Evolutionary conservation across 2,329 filamentous ascomycete species (phyloP).

Genomic region (Alternaria postmessia): DNA sequence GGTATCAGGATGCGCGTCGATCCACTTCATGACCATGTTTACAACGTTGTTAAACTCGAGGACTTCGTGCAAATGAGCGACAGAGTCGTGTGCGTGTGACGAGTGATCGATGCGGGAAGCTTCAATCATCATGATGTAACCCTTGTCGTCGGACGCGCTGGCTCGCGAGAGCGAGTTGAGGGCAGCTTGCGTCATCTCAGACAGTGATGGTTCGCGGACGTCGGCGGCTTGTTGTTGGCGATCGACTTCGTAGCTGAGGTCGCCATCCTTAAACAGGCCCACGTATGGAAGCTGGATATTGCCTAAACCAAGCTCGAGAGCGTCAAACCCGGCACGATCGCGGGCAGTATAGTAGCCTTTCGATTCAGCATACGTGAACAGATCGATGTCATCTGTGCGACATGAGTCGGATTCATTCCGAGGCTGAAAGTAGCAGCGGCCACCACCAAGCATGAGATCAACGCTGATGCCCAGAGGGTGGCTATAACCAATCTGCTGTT

Average conservation of each 20-base stretch:
- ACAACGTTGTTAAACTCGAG: constrained; percentile 54
- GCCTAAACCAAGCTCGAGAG: too few relatives aligned
- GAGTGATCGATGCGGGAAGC: constrained; percentile 35
- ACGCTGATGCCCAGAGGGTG: constrained; percentile 52
- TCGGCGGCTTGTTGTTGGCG: constrained; percentile 46
- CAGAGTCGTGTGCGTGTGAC: constrained; percentile 36
- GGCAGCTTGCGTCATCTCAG: constrained; percentile 53
- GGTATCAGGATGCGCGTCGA: too few relatives aligned
- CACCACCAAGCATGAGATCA: constrained; percentile 52
- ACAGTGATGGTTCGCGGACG: constrained; percentile 50
- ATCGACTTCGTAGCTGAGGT: constrained; percentile 34
- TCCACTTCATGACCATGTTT: constrained; percentile 38
- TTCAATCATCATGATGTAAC: constrained; percentile 53
- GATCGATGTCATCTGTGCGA: too few relatives aligned
- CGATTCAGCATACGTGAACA: too few relatives aligned
- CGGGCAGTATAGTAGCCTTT: too few relatives aligned
- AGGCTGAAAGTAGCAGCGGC: too few relatives aligned
- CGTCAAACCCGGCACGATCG: too few relatives aligned
- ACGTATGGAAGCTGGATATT: too few relatives aligned
- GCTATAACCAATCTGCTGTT: constrained; percentile 52
- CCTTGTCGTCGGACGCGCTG: constrained; percentile 42
- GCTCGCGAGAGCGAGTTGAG: constrained; percentile 50
- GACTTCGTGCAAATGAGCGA: constrained; percentile 47
- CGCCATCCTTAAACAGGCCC: too few relatives aligned
- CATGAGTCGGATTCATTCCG: too few relatives aligned